Evolutionary conservation across 2,329 filamentous ascomycete genomes (phyloP), one percentile per base, ranked within the genome.

Genomic region (Pestalotiopsis sp.): DNA sequence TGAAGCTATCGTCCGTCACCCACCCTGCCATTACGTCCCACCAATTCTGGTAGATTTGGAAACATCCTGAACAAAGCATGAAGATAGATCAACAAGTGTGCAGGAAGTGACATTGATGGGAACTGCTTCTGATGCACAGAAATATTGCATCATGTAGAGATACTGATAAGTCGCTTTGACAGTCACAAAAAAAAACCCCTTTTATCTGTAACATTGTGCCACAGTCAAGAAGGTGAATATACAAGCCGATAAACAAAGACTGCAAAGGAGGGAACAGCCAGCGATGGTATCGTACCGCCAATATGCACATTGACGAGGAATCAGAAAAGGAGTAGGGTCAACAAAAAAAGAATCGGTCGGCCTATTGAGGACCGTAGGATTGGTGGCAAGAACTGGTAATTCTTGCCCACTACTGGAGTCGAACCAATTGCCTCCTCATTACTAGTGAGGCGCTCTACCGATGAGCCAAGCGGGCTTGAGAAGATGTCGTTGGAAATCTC

Each of bases 391-490:
- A 59, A 36, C 20, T 59, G 27, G 2, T 59, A 59, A 52, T 52
- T 52, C 45, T 52, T 59, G 57, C 57, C 57, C 57, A 59, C 23
- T 59, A 59, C 27, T 36, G 57, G 57, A 59, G 57, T 59, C 57
- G 57, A 59, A 59, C 57, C 57, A 36, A 59, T 59, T 36, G 57
- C 57, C 57, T 59, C 57, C 57, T 59, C 57, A 59, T 59, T 59
- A 59, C 57, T 59, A 59, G 57, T 59, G 57, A 59, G 57, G 57
- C 57, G 57, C 57, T 59, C 57, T 59, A 59, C 57, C 57, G 57
- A 27, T 59, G 57, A 59, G 57, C 57, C 57, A 59, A 59, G 23
- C 57, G 57, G 57, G 57, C 57, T 52, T 52, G 7, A 4, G 17
- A 52, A 52, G 45, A 45, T 17, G 12, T 45, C 5, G n/a, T 9